These are phyloP conservation scores for Aureoboletus auriporus DNA, from an alignment of 768 basidiomycete genomes.

Conservation along the genomic window DNA sequence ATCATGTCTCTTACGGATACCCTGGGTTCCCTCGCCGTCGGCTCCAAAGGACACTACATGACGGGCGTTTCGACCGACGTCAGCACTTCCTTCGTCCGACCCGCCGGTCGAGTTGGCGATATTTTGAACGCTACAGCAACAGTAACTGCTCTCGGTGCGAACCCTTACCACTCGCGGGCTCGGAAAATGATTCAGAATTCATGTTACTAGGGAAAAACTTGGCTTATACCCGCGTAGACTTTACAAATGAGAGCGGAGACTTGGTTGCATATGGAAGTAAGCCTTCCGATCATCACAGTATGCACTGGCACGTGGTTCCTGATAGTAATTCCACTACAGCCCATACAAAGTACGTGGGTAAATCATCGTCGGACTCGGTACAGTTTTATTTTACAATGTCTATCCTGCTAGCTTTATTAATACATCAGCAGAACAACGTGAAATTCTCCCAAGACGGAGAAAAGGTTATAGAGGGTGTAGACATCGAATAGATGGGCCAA, in stretches of 20 bases:
- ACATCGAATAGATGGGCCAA: slow-evolving; percentile 10
- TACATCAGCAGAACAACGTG: slow-evolving; percentile 54
- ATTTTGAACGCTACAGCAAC: slow-evolving; percentile 58
- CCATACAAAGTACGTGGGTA: slow-evolving; percentile 84
- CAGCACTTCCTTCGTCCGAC: slow-evolving; percentile 71
- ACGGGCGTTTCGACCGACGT: slow-evolving; percentile 87
- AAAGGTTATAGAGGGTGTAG: slow-evolving; percentile 53
- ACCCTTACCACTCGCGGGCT: neutral
- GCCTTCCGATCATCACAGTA: slow-evolving; percentile 18
- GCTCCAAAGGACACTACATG: slow-evolving; percentile 79
- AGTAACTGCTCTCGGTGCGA: slow-evolving; percentile 64
- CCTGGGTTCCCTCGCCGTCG: slow-evolving; percentile 79
- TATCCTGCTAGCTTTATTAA: neutral
- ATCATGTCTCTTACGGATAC: slow-evolving; percentile 82
- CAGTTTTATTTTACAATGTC: slow-evolving; percentile 1
- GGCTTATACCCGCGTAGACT: slow-evolving; percentile 80
- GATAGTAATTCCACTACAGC: slow-evolving; percentile 38
- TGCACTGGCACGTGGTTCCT: neutral
- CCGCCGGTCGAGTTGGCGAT: slow-evolving; percentile 70
- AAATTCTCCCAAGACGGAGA: slow-evolving; percentile 80
- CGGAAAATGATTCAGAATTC: neutral
- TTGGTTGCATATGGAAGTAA: slow-evolving; percentile 80
- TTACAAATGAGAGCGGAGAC: slow-evolving; percentile 58
- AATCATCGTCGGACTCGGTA: slow-evolving; percentile 47
- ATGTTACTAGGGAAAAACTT: slow-evolving; percentile 60